Base-by-base conservation (phyloP, 2,329 filamentous ascomycete species). In the Fusarium sambucinum region DNA sequence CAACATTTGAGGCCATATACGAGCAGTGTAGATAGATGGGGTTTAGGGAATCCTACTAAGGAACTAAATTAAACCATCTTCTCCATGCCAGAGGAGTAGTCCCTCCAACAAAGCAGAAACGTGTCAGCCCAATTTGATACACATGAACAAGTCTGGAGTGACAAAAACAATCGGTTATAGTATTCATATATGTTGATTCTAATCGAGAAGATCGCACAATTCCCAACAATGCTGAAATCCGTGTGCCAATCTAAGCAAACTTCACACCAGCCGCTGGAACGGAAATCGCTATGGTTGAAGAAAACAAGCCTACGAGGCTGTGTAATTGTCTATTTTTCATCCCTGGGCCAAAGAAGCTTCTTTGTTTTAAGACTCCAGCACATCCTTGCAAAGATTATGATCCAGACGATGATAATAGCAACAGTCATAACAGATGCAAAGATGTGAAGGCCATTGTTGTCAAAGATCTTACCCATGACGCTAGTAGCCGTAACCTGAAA, bases 321-420 rank as follows among this genome's bases (percentile, higher is more conserved):
- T 7, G 12, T n/a, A n/a, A 19, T 25, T 13, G 17, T 33, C 44
- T 59, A 73, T 6, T 23, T 59, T 32, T 61, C 57, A 35, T 90
- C 89, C 75, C 90, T 91, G 7, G 92, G 92, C 91, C 91, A 94
- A 3, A 95, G 78, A n/a, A 96, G 85, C 74, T 93, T 86, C 67
- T 83, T 88, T 27, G 83, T 80, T 57, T 86, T 77, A 13, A 95
- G 83, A n/a, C 90, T 90, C 27, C 86, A 81, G 35, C 93, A 73
- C 90, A 95, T 94, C 79, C 87, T 88, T 5, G 75, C 80, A 57
- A 92, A 89, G 9, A 96, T 89, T 46, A 88, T 82, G 2, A 88
- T 71, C 89, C 92, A 96, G 35, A 89, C 86, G 13, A 89, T 47
- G 12, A 95, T 80, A 14, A 96, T 78, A 10, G 87, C 77, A n/a